Base-by-base conservation (phyloP, 2,329 filamentous ascomycete species). In the Xylariaceae sp. region DNA sequence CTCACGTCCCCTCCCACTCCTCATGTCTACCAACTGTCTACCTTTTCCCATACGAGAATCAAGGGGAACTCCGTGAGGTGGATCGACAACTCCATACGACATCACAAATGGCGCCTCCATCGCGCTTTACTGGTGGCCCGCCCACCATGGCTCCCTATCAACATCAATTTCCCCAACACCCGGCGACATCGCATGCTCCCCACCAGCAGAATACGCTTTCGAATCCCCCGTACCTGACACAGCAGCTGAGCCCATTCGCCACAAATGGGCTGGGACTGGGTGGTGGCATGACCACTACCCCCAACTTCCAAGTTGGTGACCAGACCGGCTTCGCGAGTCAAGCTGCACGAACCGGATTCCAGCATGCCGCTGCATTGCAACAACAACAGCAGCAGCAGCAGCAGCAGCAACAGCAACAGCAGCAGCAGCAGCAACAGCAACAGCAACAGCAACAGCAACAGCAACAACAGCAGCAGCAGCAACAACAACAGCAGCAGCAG, bases 311-410 rank as follows among this genome's bases (percentile, higher is more conserved):
- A 54, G 80, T 80, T 7, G 85, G 84, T 59, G 79, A 78, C 48
- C 78, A 81, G 55, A 87, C 88, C 26, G 89, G 90, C 1, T 81
- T 96, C 50, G 89, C 86, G 34, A 92, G 89, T 70, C 89, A 95
- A 71, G 90, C 89, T 60, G 90, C 89, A 56, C 85, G 92, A 67
- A 88, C 94, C 80, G 86, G 89, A 5, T 96, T 96, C 69, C 83
- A 87, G 55, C 86, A 92, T 68, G 87, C 85, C 8, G 70, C 87
- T 76, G 70, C 78, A 71, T 66, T 81, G 60, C 75, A 76, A 60
- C 74, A 76, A 51, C 78, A 78, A 58, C 81, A 82, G 7, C 50
- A 51, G 43, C 51, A 53, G 29, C 51, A 53, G 29, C 51, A 49
- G 59, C 74, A 81, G 31, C 55, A 58, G 7, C 57, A 60, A 40